Evolutionary conservation across 805 yeast species (phyloP).

Genomic region (Wickerhamiella dianesei): DNA sequence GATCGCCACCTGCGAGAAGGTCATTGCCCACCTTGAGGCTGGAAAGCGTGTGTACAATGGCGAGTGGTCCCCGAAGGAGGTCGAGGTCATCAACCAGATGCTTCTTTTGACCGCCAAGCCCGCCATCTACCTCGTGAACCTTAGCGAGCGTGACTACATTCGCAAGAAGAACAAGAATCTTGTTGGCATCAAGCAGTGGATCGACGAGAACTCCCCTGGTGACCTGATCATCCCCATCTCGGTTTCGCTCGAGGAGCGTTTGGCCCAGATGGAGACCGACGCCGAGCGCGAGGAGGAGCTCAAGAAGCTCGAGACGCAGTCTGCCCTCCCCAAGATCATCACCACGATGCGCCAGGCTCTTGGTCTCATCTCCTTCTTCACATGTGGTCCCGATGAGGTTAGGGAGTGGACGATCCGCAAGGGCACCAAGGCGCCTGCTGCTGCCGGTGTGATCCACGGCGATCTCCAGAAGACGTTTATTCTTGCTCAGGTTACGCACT

Average conservation of each 20-base stretch:
- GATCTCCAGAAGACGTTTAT: conserved; percentile 92
- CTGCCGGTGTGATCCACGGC: conserved; percentile 96
- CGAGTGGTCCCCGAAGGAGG: conserved; percentile 81
- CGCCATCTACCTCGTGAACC: conserved; percentile 78
- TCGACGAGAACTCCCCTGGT: conserved; percentile 74
- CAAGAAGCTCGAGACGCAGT: conserved; percentile 54
- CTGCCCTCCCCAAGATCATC: conserved; percentile 79
- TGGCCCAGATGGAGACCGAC: conserved; percentile 75
- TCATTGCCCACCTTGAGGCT: conserved; percentile 62
- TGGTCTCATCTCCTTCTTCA: conserved; percentile 83
- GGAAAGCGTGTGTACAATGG: conserved; percentile 84
- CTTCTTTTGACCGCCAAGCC: conserved; percentile 90
- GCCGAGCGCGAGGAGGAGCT: conserved; percentile 69
- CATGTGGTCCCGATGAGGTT: conserved; percentile 92
- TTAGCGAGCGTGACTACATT: conserved; percentile 76
- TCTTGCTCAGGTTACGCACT: conserved; percentile 84
- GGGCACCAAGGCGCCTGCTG: conserved; percentile 93
- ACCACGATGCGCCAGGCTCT: conserved; percentile 75
- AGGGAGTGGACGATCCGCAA: conserved; percentile 95
- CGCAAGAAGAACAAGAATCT: conserved; percentile 83
- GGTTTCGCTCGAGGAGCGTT: conserved; percentile 81
- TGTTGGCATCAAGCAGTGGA: conserved; percentile 77
- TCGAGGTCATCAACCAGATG: conserved; percentile 78
- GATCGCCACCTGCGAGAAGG: conserved; percentile 55
- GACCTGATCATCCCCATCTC: conserved; percentile 86